Base-by-base conservation (phyloP, 768 basidiomycete genomes). In the Leucosporidium creatinivorum region DNA sequence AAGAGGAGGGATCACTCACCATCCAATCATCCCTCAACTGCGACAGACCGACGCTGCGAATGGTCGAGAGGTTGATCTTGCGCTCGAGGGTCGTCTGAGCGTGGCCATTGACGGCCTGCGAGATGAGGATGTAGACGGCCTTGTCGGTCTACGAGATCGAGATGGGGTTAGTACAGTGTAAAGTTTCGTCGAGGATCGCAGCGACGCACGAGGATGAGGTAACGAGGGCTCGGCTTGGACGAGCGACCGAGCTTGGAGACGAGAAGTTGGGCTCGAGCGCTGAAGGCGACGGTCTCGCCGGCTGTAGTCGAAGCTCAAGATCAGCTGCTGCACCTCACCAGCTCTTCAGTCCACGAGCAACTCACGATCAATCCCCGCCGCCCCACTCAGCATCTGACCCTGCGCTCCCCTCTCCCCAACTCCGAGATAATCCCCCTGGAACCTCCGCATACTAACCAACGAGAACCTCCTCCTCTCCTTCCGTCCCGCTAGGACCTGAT, bases 391-490 rank as follows among this genome's bases (percentile, higher is more conserved):
- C 74, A 90, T 86, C 73, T 85, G 83, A 3, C 92, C 93, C 6
- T 93, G 79, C 0, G 90, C 76, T 68, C 78, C 78, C 77, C 87
- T 85, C 17, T 63, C 64, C 63, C 91, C 93, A 47, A 97, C 79
- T 75, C 91, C 89, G 26, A 99, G 84, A 79, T 99, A 99, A 78
- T 99, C 96, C 10, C 96, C 96, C 84, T 88, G 85, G 78, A 93
- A 99, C 67, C 92, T 85, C 48, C 96, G 85, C 81, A 92, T 93
- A 63, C 94, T 90, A 69, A 98, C 83, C 67, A 98, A 80, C 84
- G 91, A 93, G 79, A 89, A 97, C 57, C 96, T 83, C 63, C 96
- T 82, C 51, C 96, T 83, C 80, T 99, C 96, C 80, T 98, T 99
- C 70, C 94, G 82, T 7, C 88, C 85, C 5, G 87, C 93, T 6